Base-by-base conservation (phyloP, 768 basidiomycete genomes). In the Symmetrospora coprosmae region DNA sequence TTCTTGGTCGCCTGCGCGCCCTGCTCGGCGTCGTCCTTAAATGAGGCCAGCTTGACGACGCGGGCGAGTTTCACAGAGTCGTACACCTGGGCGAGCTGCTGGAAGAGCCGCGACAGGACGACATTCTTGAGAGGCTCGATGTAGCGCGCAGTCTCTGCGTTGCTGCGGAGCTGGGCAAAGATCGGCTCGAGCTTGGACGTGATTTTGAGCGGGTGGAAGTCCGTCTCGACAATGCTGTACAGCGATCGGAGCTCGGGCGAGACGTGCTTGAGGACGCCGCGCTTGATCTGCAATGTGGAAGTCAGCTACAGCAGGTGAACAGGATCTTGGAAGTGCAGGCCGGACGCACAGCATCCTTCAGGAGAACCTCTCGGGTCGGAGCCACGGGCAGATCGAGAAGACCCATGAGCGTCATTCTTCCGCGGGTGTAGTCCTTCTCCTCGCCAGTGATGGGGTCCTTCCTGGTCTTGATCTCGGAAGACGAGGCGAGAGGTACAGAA, bases 31-130 rank as follows among this genome's bases (percentile, higher is more conserved):
- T 28, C 27, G 62, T 84, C 82, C n/a, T 81, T 79, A 39, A 92
- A 90, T 0, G 80, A 78, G 47, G 86, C 84, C 56, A 99, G 82
- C 19, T 81, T 76, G 43, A 87, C 78, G 41, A 96, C 77, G 66
- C 83, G 82, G 61, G 77, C 75, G 61, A 96, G 80, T 65, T 81
- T 83, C 75, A 96, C 82, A 13, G 84, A 82, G 28, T 83, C 84
- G 74, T 96, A 99, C 14, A 96, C 84, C 72, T 94, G 85, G 0
- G 87, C 84, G 35, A 99, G 82, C 71, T 92, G 87, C 27, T 83
- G 82, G 66, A 97, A 81, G 5, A 96, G 79, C 30, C 89, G 85
- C 2, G 89, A 88, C 64, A 96, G 82, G 17, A 94, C 79, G 41
- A 92, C 91, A 58, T 85, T 86, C 66, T 87, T 83, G 62, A 97